Conservation (phyloP, 768 basidiomycete genomes). For the Artomyces pyxidatus region DNA sequence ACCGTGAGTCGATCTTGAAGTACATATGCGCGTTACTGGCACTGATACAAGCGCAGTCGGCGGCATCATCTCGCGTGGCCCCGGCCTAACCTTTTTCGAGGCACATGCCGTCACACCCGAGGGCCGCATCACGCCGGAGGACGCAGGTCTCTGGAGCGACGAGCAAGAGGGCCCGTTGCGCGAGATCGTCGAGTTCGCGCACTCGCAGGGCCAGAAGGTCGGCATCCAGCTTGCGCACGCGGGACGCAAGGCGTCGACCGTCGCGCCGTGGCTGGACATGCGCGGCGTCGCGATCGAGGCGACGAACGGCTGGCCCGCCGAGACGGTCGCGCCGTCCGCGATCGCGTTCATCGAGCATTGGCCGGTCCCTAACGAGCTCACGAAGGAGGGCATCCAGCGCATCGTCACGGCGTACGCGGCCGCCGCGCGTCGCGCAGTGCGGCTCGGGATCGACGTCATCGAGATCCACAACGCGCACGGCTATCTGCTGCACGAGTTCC, state of each 20-base stretch:
- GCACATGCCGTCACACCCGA: slow-evolving; percentile 55
- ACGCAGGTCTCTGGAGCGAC: slow-evolving; percentile 53
- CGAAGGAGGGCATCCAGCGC: slow-evolving; percentile 27
- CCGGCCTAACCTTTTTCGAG: slow-evolving; percentile 56
- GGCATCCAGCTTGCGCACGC: slow-evolving; percentile 73
- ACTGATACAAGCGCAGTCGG: too few relatives aligned
- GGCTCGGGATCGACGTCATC: slow-evolving; percentile 15
- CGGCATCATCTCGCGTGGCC: slow-evolving; percentile 40
- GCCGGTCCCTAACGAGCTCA: slow-evolving; percentile 31
- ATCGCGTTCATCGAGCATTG: slow-evolving; percentile 28
- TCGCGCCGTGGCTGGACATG: slow-evolving; percentile 51
- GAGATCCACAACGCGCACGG: slow-evolving; percentile 22
- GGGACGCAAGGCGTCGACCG: slow-evolving; percentile 63
- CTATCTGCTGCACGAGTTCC: slow-evolving; percentile 26
- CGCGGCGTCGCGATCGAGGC: slow-evolving; percentile 27
- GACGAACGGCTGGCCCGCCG: slow-evolving; percentile 33
- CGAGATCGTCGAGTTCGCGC: slow-evolving; percentile 61
- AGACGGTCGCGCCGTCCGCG: slow-evolving; percentile 26
- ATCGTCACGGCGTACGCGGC: slow-evolving; percentile 31
- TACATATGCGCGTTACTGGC: too few relatives aligned
- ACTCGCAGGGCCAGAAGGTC: slow-evolving; percentile 60
- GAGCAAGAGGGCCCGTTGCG: slow-evolving; percentile 39
- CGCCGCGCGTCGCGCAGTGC: slow-evolving; percentile 24
- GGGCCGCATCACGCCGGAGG: slow-evolving; percentile 61
- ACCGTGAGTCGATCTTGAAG: not conserved